Conservation (phyloP, 225 moss, liverwort and hornwort species). For the Pseudisothecium myosuroides region DNA sequence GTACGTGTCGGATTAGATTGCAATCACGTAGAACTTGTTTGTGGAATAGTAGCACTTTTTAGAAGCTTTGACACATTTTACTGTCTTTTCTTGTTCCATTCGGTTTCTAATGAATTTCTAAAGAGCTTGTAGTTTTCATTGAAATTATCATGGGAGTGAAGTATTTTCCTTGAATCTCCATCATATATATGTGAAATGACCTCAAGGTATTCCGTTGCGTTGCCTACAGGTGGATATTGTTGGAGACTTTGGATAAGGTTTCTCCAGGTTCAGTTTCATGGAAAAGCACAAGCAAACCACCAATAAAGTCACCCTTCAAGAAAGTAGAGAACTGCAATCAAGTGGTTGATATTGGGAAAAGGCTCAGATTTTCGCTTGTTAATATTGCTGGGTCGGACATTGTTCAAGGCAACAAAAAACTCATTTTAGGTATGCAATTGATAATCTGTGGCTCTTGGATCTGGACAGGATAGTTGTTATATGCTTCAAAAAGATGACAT, state of each 20-base stretch:
- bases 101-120: not conserved
- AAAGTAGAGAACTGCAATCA: conserved; percentile 99
- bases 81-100: not conserved
- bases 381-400: conserved; percentile 93
- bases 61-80: not conserved
- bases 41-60: not conserved
- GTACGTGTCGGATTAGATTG: not conserved
- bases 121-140: not conserved
- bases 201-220: not conserved
- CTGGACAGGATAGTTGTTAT: not conserved
- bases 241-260: conserved; percentile 85
- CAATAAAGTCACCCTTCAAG: conserved; percentile 87
- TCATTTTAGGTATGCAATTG: conserved; percentile 64
- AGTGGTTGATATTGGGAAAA: conserved; percentile 80
- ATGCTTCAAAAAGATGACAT: not conserved
- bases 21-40: not conserved
- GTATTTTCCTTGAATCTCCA: not conserved
- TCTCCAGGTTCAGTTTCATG: conserved; percentile 77
- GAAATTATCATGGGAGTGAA: not conserved
- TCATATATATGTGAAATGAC: not conserved
- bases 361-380: conserved; percentile 82
- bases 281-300: conserved; percentile 82
- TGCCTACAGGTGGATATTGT: conserved; percentile 67
- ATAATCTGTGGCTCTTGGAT: not conserved
- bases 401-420: conserved; percentile 95